These are phyloP conservation scores for Effrenium voratum DNA, from an alignment of 73 alveolate genomes.

Conservation along the genomic window DNA sequence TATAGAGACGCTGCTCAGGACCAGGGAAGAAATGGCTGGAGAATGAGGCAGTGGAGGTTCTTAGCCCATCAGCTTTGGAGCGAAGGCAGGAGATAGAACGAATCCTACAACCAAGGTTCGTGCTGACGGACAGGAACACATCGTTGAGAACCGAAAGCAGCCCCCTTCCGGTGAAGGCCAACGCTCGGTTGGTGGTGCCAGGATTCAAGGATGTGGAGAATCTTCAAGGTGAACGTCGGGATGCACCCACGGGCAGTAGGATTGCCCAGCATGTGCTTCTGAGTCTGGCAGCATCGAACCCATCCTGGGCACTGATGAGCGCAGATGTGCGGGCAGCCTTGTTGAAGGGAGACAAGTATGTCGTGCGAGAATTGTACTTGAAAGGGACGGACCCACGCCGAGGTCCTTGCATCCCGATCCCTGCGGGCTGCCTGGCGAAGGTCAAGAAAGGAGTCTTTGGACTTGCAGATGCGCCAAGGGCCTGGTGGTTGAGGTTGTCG, in stretches of 20 bases:
- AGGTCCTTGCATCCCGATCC: neutral
- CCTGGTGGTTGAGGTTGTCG: neutral
- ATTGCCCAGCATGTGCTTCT: slow-evolving; percentile 9
- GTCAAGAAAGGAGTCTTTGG: slow-evolving; percentile 27
- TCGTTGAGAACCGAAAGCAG: neutral
- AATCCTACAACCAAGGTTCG: slow-evolving; percentile 20
- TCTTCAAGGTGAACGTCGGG: neutral
- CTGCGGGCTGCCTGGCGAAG: neutral
- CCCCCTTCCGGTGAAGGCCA: neutral
- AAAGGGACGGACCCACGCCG: neutral
- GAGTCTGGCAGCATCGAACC: neutral
- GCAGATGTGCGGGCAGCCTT: slow-evolving; percentile 50
- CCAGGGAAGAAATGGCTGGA: slow-evolving; percentile 20
- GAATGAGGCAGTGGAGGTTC: neutral
- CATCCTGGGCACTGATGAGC: neutral
- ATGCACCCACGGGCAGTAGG: slow-evolving; percentile 1
- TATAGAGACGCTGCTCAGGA: neutral
- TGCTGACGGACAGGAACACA: slow-evolving; percentile 19
- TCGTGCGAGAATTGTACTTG: neutral
- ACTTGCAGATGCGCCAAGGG: slow-evolving; percentile 2
- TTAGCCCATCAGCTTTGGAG: neutral
- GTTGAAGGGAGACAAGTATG: slow-evolving; percentile 9
- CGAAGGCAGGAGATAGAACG: neutral
- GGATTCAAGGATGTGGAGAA: slow-evolving; percentile 21
- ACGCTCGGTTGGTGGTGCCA: slow-evolving; percentile 14